phyloP scores from a whole-genome alignment of 163 green algal species.

The Chlamydomonas reinhardtii region DNA sequence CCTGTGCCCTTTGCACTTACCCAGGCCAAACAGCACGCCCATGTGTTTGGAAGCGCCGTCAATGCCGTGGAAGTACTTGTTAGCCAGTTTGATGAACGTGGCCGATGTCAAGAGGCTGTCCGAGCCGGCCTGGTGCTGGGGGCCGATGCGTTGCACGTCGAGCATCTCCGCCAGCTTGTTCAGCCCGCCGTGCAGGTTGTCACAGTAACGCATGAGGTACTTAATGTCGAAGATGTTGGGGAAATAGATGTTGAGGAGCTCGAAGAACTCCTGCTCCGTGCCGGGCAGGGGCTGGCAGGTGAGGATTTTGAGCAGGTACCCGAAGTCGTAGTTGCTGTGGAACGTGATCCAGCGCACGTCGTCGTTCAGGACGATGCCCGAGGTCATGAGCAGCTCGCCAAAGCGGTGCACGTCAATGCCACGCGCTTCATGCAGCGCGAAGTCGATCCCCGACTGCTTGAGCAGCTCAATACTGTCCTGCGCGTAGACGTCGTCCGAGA shows the following conservation, averaged over 20 bases:
- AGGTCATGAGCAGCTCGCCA: slow-evolving; percentile 97
- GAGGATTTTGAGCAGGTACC: slow-evolving; percentile 98
- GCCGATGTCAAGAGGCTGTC: slow-evolving; percentile 91
- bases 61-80: slow-evolving; percentile 80
- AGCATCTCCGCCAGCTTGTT: slow-evolving; percentile 97
- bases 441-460: slow-evolving; percentile 97
- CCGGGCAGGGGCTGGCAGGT: slow-evolving; percentile 85
- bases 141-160: slow-evolving; percentile 96
- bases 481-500: slow-evolving; percentile 96
- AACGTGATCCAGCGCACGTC: slow-evolving; percentile 96
- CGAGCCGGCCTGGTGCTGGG: slow-evolving; percentile 92
- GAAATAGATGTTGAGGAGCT: slow-evolving; percentile 96
- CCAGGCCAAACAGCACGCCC: slow-evolving; percentile 95
- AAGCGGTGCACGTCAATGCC: slow-evolving; percentile 97
- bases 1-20: slow-evolving; percentile 27
- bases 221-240: slow-evolving; percentile 99
- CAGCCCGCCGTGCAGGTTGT: slow-evolving; percentile 96
- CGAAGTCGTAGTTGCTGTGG: slow-evolving; percentile 96
- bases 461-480: slow-evolving; percentile 98
- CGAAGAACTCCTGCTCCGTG: slow-evolving; percentile 94
- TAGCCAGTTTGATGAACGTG: slow-evolving; percentile 92
- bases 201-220: slow-evolving; percentile 99
- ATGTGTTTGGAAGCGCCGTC: slow-evolving; percentile 78
- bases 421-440: slow-evolving; percentile 82
- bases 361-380: slow-evolving; percentile 96